Conservation (phyloP, 202 grass and related monocot species). For the Hordeum pubiflorum region DNA sequence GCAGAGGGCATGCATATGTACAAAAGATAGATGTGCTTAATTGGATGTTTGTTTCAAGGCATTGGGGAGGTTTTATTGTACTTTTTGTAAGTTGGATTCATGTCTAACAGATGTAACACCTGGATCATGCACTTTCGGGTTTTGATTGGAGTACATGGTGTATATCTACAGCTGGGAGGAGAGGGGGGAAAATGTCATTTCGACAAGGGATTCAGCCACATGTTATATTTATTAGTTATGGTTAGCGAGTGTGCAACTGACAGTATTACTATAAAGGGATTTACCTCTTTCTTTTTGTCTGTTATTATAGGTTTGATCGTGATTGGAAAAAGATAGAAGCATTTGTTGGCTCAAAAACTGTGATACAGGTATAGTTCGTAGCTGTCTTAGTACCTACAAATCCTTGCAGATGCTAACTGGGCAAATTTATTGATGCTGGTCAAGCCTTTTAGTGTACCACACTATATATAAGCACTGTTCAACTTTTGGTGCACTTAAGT, state of each 20-base stretch:
- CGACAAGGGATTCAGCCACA: neutral
- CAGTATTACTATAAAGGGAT: neutral
- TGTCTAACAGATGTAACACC: neutral
- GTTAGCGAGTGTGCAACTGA: neutral
- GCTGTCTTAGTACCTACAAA: neutral
- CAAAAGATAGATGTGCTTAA: no score
- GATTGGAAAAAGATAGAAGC: constrained; percentile 77
- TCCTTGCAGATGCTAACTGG: neutral
- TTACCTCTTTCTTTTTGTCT: constrained; percentile 19
- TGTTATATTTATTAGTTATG: neutral
- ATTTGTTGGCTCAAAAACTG: constrained; percentile 63
- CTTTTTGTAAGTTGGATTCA: neutral
- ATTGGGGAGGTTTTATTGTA: neutral
- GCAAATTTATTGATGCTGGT: neutral
- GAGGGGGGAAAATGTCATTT: neutral
- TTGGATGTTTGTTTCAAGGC: neutral
- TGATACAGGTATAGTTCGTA: constrained; percentile 47
- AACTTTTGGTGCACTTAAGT: neutral
- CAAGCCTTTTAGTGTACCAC: neutral
- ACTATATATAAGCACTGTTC: neutral
- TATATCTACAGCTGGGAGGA: neutral
- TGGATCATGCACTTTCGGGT: neutral
- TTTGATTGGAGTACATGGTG: neutral
- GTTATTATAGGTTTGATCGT: constrained; percentile 54
- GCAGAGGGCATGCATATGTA: neutral